phyloP scores from a whole-genome alignment of 2,329 filamentous ascomycete species.

The Thermoascus crustaceus region DNA sequence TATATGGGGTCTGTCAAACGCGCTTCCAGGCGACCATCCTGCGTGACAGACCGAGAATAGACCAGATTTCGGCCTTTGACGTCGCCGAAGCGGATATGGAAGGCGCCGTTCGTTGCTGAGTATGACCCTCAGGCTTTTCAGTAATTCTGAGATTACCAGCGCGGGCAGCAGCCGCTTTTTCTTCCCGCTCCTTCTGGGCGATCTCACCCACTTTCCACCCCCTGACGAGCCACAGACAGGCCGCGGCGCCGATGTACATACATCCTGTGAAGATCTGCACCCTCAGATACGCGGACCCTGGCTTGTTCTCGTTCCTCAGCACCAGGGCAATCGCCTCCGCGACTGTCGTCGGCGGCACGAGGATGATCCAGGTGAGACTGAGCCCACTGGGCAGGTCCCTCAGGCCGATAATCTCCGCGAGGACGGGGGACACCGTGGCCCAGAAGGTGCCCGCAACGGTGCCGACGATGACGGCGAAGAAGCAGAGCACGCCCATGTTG shows the following conservation, averaged over 20 bases:
- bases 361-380: slow-evolving; percentile 51
- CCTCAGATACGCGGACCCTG: slow-evolving; percentile 27
- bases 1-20: slow-evolving; percentile 14
- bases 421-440: slow-evolving; percentile 49
- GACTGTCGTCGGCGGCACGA: slow-evolving; percentile 45
- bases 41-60: slow-evolving; percentile 18
- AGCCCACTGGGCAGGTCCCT: slow-evolving; percentile 49
- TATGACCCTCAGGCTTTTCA: slow-evolving; percentile 9
- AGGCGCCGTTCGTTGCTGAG: slow-evolving; percentile 2
- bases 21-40: slow-evolving; percentile 24
- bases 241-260: slow-evolving; percentile 51
- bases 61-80: slow-evolving; percentile 16
- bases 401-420: slow-evolving; percentile 54
- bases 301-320: slow-evolving; percentile 37
- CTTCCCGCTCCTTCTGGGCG: slow-evolving; percentile 12
- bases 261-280: slow-evolving; percentile 51
- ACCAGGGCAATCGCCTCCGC: slow-evolving; percentile 52
- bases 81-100: slow-evolving; percentile 2
- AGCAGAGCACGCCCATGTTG: slow-evolving; percentile 45
- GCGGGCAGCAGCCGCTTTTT: slow-evolving; percentile 4
- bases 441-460: slow-evolving; percentile 54
- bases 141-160: background rate
- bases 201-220: slow-evolving; percentile 33
- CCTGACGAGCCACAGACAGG: slow-evolving; percentile 37
- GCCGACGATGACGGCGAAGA: slow-evolving; percentile 6